Evolutionary conservation across 306 rosid genomes (phyloP).

Genomic region (Pueraria montana): DNA sequence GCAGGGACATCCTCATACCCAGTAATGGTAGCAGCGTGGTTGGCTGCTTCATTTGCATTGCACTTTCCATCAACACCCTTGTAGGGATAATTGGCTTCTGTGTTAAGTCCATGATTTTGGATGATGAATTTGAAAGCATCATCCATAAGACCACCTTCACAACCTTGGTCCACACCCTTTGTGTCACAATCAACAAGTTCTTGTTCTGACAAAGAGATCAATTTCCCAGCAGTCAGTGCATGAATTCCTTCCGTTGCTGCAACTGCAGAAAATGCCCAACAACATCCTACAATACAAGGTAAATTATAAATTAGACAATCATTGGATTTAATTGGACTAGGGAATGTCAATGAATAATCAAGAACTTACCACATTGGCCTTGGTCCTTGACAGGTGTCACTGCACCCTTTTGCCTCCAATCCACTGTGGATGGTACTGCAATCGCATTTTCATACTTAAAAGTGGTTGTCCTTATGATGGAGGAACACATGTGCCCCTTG

Average conservation of each 20-base stretch:
- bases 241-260: constrained; percentile 61
- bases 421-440: constrained; percentile 36
- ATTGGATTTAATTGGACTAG: background rate
- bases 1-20: constrained; percentile 56
- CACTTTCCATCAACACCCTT: constrained; percentile 46
- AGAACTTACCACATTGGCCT: constrained; percentile 48
- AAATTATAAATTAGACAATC: background rate
- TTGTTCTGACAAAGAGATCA: constrained; percentile 58
- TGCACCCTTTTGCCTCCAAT: too few relatives aligned
- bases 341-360: background rate
- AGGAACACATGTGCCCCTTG: constrained; percentile 53
- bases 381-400: too few relatives aligned
- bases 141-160: constrained; percentile 55
- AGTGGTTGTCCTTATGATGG: constrained; percentile 25
- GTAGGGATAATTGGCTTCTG: constrained; percentile 54
- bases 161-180: constrained; percentile 54
- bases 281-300: constrained; percentile 48
- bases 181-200: constrained; percentile 64
- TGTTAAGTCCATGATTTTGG: constrained; percentile 50
- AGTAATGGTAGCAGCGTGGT: constrained; percentile 39
- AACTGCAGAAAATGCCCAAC: constrained; percentile 63
- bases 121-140: constrained; percentile 58
- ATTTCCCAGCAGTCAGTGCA: constrained; percentile 33
- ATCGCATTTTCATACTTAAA: constrained; percentile 54
- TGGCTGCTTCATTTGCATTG: constrained; percentile 32